Conservation (phyloP, 345 rosid genomes). For the Boechera stricta region DNA sequence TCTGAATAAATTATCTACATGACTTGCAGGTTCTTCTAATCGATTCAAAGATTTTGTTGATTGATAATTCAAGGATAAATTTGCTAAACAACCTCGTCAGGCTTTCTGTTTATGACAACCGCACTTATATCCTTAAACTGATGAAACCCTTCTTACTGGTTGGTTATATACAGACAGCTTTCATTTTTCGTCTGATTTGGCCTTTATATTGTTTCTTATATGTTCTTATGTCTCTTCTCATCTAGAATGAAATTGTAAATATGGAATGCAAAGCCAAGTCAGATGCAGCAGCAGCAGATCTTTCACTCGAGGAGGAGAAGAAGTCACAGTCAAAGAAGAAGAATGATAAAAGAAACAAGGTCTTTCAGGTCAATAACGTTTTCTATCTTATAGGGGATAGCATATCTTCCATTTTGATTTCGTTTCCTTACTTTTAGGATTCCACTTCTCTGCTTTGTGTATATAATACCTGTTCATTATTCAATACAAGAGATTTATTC, state of each 20-base stretch:
- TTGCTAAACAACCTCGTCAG: constrained; percentile 24
- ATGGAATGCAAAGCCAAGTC: constrained; percentile 1
- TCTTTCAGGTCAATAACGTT: constrained; percentile 6
- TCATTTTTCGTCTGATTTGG: background rate
- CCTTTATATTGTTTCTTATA: background rate
- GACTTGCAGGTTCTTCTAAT: constrained; percentile 26
- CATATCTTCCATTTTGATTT: background rate
- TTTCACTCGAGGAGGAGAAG: constrained; percentile 6
- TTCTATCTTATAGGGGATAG: background rate
- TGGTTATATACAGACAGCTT: constrained; percentile 1
- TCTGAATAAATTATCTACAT: background rate
- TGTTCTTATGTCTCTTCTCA: constrained; percentile 1
- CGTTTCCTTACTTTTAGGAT: background rate
- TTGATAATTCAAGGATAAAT: constrained; percentile 34
- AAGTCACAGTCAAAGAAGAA: constrained; percentile 21
- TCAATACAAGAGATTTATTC: no score
- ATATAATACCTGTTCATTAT: background rate
- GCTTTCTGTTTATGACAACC: constrained; percentile 35
- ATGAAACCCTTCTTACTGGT: constrained; percentile 38
- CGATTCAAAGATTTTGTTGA: constrained; percentile 32
- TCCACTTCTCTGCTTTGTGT: background rate
- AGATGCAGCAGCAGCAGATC: constrained; percentile 18
- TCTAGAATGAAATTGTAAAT: background rate
- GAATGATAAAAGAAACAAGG: constrained; percentile 22
- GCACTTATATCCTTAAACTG: constrained; percentile 21